Percentiles rank a stretch among this genome's conserved stretches.
Conservation (phyloP, 176 grass and related monocot species). For the Tuctoria greenei region DNA sequence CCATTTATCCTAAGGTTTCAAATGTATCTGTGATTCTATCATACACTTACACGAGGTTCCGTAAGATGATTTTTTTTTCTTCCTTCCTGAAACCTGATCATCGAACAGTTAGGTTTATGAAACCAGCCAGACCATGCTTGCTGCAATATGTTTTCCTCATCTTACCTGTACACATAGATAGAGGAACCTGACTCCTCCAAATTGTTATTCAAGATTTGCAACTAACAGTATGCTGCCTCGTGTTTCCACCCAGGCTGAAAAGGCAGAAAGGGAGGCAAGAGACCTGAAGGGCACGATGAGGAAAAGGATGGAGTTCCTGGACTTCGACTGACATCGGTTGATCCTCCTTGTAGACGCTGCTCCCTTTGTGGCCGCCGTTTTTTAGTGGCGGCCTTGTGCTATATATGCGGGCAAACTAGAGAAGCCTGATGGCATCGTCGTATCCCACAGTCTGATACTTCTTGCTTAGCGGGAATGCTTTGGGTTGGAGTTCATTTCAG, state of each 20-base stretch:
- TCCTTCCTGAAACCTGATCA: neutral
- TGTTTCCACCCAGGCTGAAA: constrained; percentile 60
- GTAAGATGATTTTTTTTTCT: neutral
- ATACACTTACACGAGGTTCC: neutral
- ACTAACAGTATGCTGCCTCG: neutral
- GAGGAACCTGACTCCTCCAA: neutral
- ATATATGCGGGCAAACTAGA: constrained; percentile 32
- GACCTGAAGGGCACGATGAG: constrained; percentile 96
- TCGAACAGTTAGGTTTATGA: neutral
- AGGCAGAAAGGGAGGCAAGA: constrained; percentile 82
- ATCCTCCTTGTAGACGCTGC: constrained; percentile 20
- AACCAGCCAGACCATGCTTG: neutral
- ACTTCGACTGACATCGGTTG: constrained; percentile 60
- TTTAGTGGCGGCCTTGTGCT: constrained; percentile 55
- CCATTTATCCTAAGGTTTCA: neutral
- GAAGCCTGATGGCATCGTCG: constrained; percentile 23
- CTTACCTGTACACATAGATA: neutral
- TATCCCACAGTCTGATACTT: constrained; percentile 9
- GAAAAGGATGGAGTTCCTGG: constrained; percentile 97
- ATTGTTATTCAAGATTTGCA: neutral
- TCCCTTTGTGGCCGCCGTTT: constrained; percentile 38
- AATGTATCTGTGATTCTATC: neutral
- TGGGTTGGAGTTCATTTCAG: constrained; percentile 1
- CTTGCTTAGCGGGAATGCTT: constrained; percentile 16
- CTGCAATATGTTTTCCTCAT: too few relatives aligned